Evolutionary conservation across 1,284 basidiomycete genomes (phyloP), one percentile per base, ranked within the genome.

Genomic region (Apiotrichum sp.): DNA sequence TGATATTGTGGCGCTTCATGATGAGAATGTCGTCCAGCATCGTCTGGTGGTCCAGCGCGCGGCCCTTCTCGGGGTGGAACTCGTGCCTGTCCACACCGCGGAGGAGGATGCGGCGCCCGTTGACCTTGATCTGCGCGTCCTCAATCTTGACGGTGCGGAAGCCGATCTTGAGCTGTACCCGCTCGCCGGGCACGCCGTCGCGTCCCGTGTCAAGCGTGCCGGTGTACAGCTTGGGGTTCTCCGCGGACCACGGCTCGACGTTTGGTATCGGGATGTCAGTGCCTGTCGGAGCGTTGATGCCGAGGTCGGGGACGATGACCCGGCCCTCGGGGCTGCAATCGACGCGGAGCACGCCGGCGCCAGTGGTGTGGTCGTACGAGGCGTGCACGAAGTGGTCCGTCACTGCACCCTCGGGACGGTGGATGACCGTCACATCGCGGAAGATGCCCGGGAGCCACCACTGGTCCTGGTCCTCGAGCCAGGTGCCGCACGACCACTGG

Each of bases 361-460:
- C 62, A 2, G 55, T 50, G 16, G 10, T 53, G 44, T 62, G 54
- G 43, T 65, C 62, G 48, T 61, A 65, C 8, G 47, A 46, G 2
- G 57, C 56, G 32, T 66, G 65, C 16, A 66, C 61, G 38, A 63
- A 66, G 46, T 63, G 46, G 47, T 66, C 65, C 9, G 29, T 14
- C 2, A 66, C 55, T 5, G 49, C 41, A 38, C 41, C 22, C 16
- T 42, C 40, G 6, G 65, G 65, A 10, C 65, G 65, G 49, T 63
- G 55, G 13, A 64, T 47, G 8, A 66, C 40, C 2, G 55, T 55
- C 10, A 66, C 63, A 34, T 65, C 62, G 6, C 65, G 60, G 57
- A 65, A 66, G 48, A 66, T 64, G 11, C 63, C 63, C 0, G 65
- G 63, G 14, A 66, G 53, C 58, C 59, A 66, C 65, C 65, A 66